A percentile compares a stretch with the other conserved stretches of the same genome.
phyloP scores from a whole-genome alignment of 345 rosid genomes.

The Crucihimalaya himalaica region DNA sequence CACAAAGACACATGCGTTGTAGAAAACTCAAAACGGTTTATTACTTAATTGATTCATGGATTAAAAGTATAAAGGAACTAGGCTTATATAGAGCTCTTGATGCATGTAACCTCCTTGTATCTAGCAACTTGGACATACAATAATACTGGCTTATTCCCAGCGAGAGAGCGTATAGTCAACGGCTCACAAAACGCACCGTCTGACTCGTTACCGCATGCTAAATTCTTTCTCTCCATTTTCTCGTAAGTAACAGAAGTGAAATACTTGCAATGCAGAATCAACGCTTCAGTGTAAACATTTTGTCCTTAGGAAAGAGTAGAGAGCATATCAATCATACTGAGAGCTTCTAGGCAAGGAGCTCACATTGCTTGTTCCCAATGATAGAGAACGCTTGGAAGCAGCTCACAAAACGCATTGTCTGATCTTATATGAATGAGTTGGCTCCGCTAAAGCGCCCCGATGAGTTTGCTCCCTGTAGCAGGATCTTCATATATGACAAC shows the following conservation, averaged over 20 bases:
- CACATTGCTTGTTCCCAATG: neutral
- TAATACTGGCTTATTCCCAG: neutral
- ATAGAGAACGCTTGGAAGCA: neutral
- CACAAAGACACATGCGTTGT: neutral
- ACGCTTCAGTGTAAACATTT: neutral
- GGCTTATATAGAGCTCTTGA: neutral
- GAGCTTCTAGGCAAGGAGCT: constrained; percentile 17
- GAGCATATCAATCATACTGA: constrained; percentile 24
- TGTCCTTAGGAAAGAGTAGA: neutral
- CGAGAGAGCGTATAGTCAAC: neutral
- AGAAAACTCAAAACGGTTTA: no score
- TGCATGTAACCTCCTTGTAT: no score
- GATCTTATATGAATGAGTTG: neutral
- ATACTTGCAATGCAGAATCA: neutral
- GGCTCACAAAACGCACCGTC: neutral
- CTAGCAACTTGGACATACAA: neutral
- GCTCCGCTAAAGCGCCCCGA: constrained; percentile 35
- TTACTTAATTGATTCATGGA: no score
- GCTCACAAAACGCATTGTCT: constrained; percentile 7
- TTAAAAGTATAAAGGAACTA: no score
- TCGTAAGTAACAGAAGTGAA: neutral
- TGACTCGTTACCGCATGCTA: neutral
- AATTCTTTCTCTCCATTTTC: neutral
- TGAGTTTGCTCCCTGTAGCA: constrained; percentile 56
- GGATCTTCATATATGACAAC: constrained; percentile 70